A percentile compares a stretch with the other conserved stretches of the same genome.
Conservation (phyloP, 164 flowering plant species). For the Protea cynaroides region DNA sequence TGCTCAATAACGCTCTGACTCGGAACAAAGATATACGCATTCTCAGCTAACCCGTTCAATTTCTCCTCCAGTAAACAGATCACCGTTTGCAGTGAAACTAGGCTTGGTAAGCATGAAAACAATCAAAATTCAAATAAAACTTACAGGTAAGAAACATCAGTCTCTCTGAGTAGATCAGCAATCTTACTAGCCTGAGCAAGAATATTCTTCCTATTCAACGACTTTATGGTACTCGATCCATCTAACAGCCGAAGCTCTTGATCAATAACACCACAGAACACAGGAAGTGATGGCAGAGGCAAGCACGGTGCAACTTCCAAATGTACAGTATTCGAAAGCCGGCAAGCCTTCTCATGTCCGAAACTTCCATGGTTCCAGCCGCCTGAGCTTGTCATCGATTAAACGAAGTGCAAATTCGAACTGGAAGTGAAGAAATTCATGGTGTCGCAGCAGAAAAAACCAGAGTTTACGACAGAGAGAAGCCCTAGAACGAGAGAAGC, state of each 20-base stretch:
- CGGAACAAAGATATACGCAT: not conserved
- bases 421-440: not conserved
- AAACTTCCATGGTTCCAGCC: conserved; percentile 31
- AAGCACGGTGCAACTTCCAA: conserved; percentile 77
- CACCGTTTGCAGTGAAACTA: not conserved
- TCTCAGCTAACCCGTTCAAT: not conserved
- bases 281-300: conserved; percentile 82
- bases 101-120: not conserved
- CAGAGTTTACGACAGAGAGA: not conserved
- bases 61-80: not conserved
- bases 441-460: not conserved
- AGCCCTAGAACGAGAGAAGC: conserved; percentile 21
- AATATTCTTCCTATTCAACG: conserved; percentile 46
- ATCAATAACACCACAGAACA: conserved; percentile 75
- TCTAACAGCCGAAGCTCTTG: conserved; percentile 61
- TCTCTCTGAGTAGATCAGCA: conserved; percentile 65
- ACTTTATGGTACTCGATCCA: conserved; percentile 29
- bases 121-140: conserved; percentile 17
- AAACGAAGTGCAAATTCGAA: conserved; percentile 3
- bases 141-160: conserved; percentile 89
- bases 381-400: conserved; percentile 30
- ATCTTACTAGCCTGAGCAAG: conserved; percentile 59
- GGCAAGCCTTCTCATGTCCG: conserved; percentile 27
- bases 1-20: not conserved
- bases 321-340: conserved; percentile 65